Evolutionary conservation across 2,329 filamentous ascomycete species (phyloP), one percentile per base, ranked within the genome.

Genomic region (Pseudocercospora crystallina): DNA sequence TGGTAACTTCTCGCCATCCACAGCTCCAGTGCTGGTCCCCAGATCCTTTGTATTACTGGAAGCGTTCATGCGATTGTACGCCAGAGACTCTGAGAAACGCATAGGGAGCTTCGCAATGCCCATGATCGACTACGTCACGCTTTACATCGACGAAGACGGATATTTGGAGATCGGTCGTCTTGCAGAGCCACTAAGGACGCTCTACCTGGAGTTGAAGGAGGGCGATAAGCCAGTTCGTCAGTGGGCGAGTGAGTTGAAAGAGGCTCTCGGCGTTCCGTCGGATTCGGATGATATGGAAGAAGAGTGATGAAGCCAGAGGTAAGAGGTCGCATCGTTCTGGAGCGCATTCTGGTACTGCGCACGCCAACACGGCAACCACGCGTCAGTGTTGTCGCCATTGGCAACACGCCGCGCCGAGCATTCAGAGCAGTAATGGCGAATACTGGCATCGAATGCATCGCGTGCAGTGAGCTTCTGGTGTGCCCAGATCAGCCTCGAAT

Each of bases 111-210:
- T 49, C 32, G 38, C 46, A 13, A 42, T 49, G 38, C 29, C 37
- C 12, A 49, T 43, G 46, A 49, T 42, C 37, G 30, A 32, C 36
- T 43, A 36, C n/a, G 15, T 42, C n/a, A 30, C 35, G 38, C 20
- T 34, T 15, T 49, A 49, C 11, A 17, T 49, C 12, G 46, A 49
- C 10, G 46, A 41, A 43, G 38, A 42, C 30, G 46, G 38, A 26
- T 10, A 37, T 8, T 29, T 38, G 17, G 20, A 46, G 8, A 34
- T 38, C 4, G 31, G 9, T 10, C 15, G n/a, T 13, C 20, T 46
- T 5, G 31, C 43, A n/a, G 43, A 36, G 5, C 43, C 34, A n/a
- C 17, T 37, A 11, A n/a, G 32, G n/a, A 10, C 15, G 43, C 31
- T 46, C 20, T 46, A 38, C 33, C 43, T 26, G n/a, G 33, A 38